These are phyloP conservation scores for Medicago truncatula DNA, from an alignment of 306 rosid species.

Conservation along the genomic window DNA sequence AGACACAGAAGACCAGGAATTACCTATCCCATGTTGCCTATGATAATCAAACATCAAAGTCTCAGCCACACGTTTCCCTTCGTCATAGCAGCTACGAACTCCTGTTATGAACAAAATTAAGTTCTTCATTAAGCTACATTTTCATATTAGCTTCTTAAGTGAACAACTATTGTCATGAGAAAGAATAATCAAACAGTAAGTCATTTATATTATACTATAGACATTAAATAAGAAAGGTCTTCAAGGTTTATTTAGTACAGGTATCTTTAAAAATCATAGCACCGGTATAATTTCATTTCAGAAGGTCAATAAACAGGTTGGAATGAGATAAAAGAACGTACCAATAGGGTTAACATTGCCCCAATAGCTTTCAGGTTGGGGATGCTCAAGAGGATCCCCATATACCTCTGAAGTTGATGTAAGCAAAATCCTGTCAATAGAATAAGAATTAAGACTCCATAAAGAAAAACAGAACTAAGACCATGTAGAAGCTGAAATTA, in stretches of 20 bases:
- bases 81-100: constrained; percentile 98
- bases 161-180: constrained; percentile 1
- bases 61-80: constrained; percentile 99
- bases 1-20: constrained; percentile 23
- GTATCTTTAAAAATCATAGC: constrained; percentile 23
- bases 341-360: constrained; percentile 99
- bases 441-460: constrained; percentile 27
- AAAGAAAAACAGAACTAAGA: constrained; percentile 22
- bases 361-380: constrained; percentile 93
- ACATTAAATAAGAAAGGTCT: constrained; percentile 16
- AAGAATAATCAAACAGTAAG: constrained; percentile 18
- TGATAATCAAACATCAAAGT: constrained; percentile 99
- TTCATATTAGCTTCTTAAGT: constrained; percentile 31
- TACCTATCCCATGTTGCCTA: constrained; percentile 95
- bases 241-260: constrained; percentile 20
- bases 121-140: constrained; percentile 19
- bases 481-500: constrained; percentile 35
- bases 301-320: constrained; percentile 24
- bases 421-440: constrained; percentile 80
- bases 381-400: constrained; percentile 96
- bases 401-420: constrained; percentile 98
- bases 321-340: constrained; percentile 50
- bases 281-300: constrained; percentile 27
- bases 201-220: constrained; percentile 4
- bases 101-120: constrained; percentile 55